Evolutionary conservation across 352 stramenopile genomes (phyloP).

Genomic region (Pythium phragmitis): DNA sequence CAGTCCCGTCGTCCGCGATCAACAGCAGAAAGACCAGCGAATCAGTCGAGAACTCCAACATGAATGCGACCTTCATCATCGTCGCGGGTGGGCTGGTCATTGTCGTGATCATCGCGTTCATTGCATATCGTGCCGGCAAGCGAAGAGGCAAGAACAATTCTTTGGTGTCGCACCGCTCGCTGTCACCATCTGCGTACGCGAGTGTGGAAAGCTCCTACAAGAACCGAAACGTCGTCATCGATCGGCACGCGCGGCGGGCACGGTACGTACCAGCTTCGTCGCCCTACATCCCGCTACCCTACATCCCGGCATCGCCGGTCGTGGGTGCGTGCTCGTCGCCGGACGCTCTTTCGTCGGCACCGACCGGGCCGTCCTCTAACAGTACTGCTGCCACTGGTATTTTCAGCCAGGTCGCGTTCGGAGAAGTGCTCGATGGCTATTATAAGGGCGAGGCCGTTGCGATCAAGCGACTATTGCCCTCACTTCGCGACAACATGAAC

Average conservation of each 20-base stretch:
- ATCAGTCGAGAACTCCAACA: too few species aligned
- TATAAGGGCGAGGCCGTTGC: constrained; percentile 34
- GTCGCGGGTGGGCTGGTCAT: neutral
- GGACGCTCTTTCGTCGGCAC: too few species aligned
- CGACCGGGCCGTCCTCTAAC: too few species aligned
- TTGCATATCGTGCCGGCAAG: neutral
- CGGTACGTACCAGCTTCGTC: too few species aligned
- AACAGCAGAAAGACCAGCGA: neutral
- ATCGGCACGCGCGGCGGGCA: too few species aligned
- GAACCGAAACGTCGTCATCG: too few species aligned
- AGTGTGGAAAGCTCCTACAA: too few species aligned
- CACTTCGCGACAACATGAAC: constrained; percentile 23
- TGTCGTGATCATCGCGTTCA: constrained; percentile 3
- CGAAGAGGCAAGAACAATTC: neutral
- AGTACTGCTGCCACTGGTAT: neutral
- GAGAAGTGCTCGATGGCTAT: constrained; percentile 38
- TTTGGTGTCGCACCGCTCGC: too few species aligned
- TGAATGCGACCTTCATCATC: neutral
- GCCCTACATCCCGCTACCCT: too few species aligned
- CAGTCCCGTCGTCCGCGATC: neutral
- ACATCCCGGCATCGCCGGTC: neutral
- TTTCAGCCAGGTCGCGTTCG: constrained; percentile 38
- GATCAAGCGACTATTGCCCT: constrained; percentile 43
- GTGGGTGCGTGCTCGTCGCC: neutral
- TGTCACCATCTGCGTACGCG: too few species aligned